A percentile compares a stretch with the other conserved stretches of the same genome.
phyloP scores from a whole-genome alignment of 192 early-diverging fungal species.

The Tieghemiomyces parasiticus region DNA sequence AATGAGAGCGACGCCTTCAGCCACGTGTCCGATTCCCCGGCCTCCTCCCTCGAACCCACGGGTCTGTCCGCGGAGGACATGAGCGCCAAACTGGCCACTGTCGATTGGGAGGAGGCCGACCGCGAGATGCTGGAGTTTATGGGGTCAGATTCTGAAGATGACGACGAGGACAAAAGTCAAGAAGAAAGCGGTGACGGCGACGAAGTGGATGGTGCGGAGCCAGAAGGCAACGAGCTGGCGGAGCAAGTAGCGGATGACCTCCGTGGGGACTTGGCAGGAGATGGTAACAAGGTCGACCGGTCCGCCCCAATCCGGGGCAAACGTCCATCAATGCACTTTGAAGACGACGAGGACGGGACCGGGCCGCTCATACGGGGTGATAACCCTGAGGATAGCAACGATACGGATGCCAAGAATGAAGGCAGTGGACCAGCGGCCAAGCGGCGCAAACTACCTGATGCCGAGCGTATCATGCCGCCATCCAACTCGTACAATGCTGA shows the following conservation, averaged over 20 bases:
- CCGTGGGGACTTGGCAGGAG: conserved; percentile 10
- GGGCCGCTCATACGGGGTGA: conserved; percentile 13
- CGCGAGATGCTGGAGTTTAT: conserved; percentile 37
- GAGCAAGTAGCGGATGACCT: conserved; percentile 18
- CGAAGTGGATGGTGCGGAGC: conserved; percentile 11
- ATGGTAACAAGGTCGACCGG: background rate
- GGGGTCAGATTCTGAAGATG: conserved; percentile 38
- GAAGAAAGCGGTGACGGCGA: conserved; percentile 21
- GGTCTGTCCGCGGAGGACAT: conserved; percentile 25
- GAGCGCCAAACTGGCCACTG: conserved; percentile 27
- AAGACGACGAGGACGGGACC: conserved; percentile 23
- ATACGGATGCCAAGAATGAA: no score
- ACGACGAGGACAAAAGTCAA: conserved; percentile 25
- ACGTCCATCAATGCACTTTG: conserved; percentile 13
- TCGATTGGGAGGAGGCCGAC: conserved; percentile 32
- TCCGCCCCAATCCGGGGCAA: conserved; percentile 7
- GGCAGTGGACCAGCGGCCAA: conserved; percentile 4
- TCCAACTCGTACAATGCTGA: conserved; percentile 6
- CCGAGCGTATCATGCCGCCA: conserved; percentile 9
- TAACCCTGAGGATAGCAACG: conserved; percentile 14
- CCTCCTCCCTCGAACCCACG: conserved; percentile 11
- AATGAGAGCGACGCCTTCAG: conserved; percentile 6
- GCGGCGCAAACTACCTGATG: conserved; percentile 11
- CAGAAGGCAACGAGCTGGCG: conserved; percentile 11
- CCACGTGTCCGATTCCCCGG: background rate